A percentile compares a stretch with the other conserved stretches of the same genome.
Conservation (phyloP, 78 protist genomes). For the Salpingoeca rosetta region DNA sequence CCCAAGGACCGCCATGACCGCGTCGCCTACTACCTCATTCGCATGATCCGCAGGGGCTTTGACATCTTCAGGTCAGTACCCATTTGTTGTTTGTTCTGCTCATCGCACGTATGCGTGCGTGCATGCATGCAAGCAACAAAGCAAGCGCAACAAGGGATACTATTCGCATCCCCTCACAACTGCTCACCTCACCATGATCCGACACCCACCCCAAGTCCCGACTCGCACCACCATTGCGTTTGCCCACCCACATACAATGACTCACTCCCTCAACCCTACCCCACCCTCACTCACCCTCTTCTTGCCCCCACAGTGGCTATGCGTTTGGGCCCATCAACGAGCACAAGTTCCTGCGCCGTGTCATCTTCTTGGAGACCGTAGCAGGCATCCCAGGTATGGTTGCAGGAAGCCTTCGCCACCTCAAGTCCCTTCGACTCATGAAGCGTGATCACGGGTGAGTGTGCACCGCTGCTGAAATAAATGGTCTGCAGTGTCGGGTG, state of each 20-base stretch:
- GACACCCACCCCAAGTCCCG: too few relatives aligned
- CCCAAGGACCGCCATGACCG: background rate
- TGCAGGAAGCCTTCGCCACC: slow-evolving; percentile 63
- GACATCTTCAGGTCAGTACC: background rate
- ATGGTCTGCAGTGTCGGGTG: too few relatives aligned
- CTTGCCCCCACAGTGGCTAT: background rate
- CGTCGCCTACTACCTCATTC: background rate
- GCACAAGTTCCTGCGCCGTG: background rate
- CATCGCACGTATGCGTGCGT: too few relatives aligned
- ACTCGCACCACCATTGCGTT: too few relatives aligned
- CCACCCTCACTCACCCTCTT: too few relatives aligned
- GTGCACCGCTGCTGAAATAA: too few relatives aligned
- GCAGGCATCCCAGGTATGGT: slow-evolving; percentile 80
- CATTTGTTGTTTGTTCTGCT: too few relatives aligned
- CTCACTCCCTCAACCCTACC: background rate
- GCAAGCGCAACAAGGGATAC: too few relatives aligned
- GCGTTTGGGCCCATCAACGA: background rate
- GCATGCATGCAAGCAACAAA: too few relatives aligned
- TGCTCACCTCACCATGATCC: too few relatives aligned
- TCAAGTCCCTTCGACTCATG: slow-evolving; percentile 63
- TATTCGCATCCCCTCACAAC: too few relatives aligned
- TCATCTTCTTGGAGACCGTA: slow-evolving; percentile 52
- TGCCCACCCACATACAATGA: too few relatives aligned
- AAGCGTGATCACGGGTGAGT: slow-evolving; percentile 57
- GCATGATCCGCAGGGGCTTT: background rate